Evolutionary conservation across 2,329 filamentous ascomycete genomes (phyloP).

Genomic region (Ceratocystis destructans): DNA sequence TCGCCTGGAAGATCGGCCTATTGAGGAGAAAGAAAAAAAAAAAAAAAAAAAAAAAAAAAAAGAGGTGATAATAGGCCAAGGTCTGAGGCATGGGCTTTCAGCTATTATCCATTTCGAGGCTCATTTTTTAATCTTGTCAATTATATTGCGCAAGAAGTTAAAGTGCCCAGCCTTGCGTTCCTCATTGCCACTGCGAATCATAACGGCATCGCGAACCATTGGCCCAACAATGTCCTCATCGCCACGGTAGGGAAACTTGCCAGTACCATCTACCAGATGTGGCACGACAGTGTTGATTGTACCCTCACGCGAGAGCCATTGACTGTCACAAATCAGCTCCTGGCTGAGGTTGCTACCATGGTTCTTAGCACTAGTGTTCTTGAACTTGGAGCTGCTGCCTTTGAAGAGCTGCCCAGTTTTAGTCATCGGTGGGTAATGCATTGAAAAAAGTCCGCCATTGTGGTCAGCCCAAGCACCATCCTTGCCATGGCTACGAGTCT

Average conservation of each 20-base stretch:
- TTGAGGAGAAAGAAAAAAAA: neutral
- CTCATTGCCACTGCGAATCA: constrained; percentile 35
- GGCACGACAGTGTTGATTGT: constrained; percentile 52
- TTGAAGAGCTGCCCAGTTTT: constrained; percentile 5
- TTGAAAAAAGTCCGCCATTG: constrained; percentile 29
- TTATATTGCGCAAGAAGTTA: constrained; percentile 37
- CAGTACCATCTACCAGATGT: constrained; percentile 53
- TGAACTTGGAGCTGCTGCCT: neutral
- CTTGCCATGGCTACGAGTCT: constrained; percentile 29
- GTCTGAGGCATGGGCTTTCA: neutral
- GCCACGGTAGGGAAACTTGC: constrained; percentile 78
- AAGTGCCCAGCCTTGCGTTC: constrained; percentile 29
- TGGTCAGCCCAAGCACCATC: constrained; percentile 32
- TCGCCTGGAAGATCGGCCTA: neutral
- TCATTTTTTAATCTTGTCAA: constrained; percentile 30
- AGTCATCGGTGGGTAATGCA: constrained; percentile 21
- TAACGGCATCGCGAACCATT: constrained; percentile 54
- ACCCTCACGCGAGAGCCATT: constrained; percentile 38
- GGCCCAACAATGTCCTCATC: constrained; percentile 90
- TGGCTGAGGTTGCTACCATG: constrained; percentile 18
- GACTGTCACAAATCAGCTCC: constrained; percentile 31
- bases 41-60: neutral
- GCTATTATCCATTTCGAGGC: neutral
- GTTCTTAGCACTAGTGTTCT: constrained; percentile 19
- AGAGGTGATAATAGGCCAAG: no score